phyloP scores from a whole-genome alignment of 176 grass and related monocot genomes.

The Carex littledalei region DNA sequence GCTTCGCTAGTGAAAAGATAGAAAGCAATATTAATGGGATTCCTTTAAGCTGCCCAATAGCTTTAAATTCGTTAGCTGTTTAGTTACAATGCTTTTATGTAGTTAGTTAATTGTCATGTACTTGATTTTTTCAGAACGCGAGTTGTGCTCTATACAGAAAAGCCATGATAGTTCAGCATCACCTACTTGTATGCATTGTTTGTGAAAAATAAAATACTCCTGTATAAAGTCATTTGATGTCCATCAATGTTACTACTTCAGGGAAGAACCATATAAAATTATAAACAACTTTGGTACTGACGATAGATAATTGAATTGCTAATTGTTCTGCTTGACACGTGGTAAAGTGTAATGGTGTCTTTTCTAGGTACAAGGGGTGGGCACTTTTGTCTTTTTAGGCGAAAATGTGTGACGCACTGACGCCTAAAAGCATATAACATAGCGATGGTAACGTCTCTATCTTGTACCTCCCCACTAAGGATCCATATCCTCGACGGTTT shows the following conservation, averaged over 20 bases:
- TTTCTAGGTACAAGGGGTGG: conserved; percentile 11
- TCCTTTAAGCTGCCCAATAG: not conserved
- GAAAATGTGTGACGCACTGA: not conserved
- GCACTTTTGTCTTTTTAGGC: not conserved
- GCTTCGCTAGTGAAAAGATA: conserved; percentile 6
- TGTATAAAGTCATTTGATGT: not conserved
- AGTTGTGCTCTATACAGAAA: not conserved
- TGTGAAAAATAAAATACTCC: not conserved
- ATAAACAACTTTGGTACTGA: not conserved
- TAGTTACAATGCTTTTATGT: not conserved
- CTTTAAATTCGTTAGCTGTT: not conserved
- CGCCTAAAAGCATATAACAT: not conserved
- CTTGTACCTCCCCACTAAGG: conserved; percentile 18
- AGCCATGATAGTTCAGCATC: not conserved
- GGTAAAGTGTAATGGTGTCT: not conserved
- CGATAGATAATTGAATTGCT: not conserved
- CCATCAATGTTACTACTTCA: not conserved
- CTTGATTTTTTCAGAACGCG: not conserved
- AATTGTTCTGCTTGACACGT: not conserved
- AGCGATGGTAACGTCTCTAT: not conserved
- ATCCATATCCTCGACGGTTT: no score
- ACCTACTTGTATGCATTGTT: not conserved
- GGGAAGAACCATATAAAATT: not conserved
- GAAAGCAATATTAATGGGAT: conserved; percentile 2
- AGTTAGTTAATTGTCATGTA: not conserved